Base-by-base conservation (phyloP, 768 basidiomycete genomes). In the Lyophyllum shimeji region DNA sequence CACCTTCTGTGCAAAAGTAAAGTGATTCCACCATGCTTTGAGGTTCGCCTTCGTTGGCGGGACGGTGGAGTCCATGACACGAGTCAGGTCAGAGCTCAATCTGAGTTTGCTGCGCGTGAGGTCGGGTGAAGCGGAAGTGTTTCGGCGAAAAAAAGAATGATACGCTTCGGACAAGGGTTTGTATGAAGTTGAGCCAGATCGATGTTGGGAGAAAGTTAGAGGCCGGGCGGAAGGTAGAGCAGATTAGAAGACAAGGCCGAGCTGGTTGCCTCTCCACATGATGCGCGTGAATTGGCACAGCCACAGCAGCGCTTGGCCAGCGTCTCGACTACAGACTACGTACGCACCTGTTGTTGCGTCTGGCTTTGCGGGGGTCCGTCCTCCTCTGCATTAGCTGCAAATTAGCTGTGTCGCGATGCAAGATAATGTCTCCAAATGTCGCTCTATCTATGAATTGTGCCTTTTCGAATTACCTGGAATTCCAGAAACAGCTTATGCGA, bases 11-110 rank as follows among this genome's bases (percentile, higher is more conserved):
- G 79, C 76, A 57, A 84, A 80, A 2, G 82, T 84, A 62, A 93
- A 90, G 61, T 85, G 83, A 45, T 82, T 80, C 87, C 91, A 91
- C 91, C 92, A 94, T 9, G 90, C 82, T 74, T 85, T 88, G 48
- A 90, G 81, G 56, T 73, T 82, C 0, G 83, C 82, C 59, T 78
- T 86, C 9, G 78, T 74, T 6, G 82, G 77, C 23, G 76, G 60
- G 18, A 60, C 33, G 25, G 23, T 58, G 37, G 59, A 49, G 33
- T 50, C 58, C 57, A 63, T 59, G 25, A 53, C 20, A 24, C 42
- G 50, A 53, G 52, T 50, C 20, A 45, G 29, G 47, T 57, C 42
- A n/a, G 46, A 20, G 29, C 42, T 33, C 46, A 53, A 33, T 25
- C 48, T 20, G n/a, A 56, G 42, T 25, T 52, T 56, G 55, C 53